Percentiles rank a stretch among this genome's conserved stretches.
phyloP scores from a whole-genome alignment of 495 filamentous ascomycete genomes.

The Pseudevernia furfuracea region DNA sequence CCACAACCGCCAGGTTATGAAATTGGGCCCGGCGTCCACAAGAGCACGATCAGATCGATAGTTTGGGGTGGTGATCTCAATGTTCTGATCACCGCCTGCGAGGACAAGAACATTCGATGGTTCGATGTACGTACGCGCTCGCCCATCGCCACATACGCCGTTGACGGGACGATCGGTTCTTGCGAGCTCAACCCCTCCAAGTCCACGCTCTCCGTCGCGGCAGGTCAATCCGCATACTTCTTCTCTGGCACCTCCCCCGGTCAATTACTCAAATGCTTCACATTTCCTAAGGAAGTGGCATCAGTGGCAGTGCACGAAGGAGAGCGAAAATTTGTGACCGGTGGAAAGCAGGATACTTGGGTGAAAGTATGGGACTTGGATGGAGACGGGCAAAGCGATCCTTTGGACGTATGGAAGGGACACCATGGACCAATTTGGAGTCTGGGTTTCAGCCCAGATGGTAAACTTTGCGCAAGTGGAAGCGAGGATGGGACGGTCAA shows the following conservation, averaged over 20 bases:
- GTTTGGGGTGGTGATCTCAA: constrained; percentile 86
- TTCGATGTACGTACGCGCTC: constrained; percentile 75
- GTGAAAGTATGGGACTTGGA: constrained; percentile 86
- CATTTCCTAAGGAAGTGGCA: constrained; percentile 74
- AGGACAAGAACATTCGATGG: constrained; percentile 88
- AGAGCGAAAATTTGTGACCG: constrained; percentile 75
- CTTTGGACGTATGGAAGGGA: constrained; percentile 89
- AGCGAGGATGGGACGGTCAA: constrained; percentile 98
- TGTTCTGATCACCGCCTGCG: constrained; percentile 77
- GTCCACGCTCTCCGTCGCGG: constrained; percentile 47
- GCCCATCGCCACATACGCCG: constrained; percentile 59
- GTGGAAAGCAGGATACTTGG: constrained; percentile 83
- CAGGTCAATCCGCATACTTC: constrained; percentile 87
- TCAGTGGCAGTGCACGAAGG: constrained; percentile 80
- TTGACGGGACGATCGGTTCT: constrained; percentile 78
- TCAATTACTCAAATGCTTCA: constrained; percentile 65
- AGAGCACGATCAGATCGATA: constrained; percentile 84
- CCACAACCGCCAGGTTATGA: constrained; percentile 58
- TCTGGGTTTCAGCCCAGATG: constrained; percentile 85
- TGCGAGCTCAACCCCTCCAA: constrained; percentile 70
- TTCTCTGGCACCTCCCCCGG: constrained; percentile 70
- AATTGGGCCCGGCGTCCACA: constrained; percentile 75
- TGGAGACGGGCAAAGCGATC: constrained; percentile 46
- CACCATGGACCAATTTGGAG: constrained; percentile 98
- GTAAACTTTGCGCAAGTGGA: constrained; percentile 89